Evolutionary conservation across 2,329 filamentous ascomycete species (phyloP).

Genomic region (Calonectria naviculata): DNA sequence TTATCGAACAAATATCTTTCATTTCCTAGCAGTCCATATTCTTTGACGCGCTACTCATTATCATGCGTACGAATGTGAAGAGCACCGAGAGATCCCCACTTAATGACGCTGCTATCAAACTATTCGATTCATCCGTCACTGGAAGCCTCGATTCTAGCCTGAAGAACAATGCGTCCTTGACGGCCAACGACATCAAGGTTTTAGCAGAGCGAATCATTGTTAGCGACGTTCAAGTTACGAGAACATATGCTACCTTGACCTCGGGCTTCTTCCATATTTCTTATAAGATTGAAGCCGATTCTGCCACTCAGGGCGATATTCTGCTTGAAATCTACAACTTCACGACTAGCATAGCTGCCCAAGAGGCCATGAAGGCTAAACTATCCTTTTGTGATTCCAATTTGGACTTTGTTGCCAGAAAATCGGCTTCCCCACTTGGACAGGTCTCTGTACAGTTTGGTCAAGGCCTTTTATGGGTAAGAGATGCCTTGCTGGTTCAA

Average conservation of each 20-base stretch:
- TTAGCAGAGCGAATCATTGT: not conserved
- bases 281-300: not conserved
- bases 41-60: not conserved
- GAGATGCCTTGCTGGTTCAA: not conserved
- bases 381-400: not conserved
- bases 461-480: not conserved
- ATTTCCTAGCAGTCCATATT: too few species aligned
- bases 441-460: not conserved
- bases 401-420: not conserved
- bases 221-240: not conserved
- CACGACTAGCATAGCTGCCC: not conserved
- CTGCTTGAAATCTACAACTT: not conserved
- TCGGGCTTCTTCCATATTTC: not conserved
- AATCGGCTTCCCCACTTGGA: not conserved
- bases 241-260: not conserved
- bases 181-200: not conserved
- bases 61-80: not conserved
- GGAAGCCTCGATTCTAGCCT: not conserved
- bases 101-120: not conserved
- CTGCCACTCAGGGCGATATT: not conserved
- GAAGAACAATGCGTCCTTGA: not conserved
- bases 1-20: too few species aligned
- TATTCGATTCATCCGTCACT: not conserved
- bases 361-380: not conserved
- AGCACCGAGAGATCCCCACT: not conserved